Evolutionary conservation across 2,329 filamentous ascomycete genomes (phyloP).

Genomic region (Ophiostoma pallidulum): DNA sequence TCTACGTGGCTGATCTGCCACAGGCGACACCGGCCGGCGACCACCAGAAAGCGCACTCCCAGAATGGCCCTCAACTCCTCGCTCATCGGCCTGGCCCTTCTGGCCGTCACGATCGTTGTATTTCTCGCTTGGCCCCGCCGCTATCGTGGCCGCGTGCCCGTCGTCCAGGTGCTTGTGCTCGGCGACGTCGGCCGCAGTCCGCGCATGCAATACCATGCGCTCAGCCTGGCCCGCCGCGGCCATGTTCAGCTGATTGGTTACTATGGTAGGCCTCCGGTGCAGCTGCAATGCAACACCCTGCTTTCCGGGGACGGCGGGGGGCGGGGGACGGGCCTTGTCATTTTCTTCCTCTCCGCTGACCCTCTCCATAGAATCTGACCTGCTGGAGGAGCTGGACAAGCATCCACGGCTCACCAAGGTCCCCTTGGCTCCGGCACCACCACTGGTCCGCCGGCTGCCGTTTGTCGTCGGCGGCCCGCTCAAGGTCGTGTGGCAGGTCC

Average conservation of each 20-base stretch:
- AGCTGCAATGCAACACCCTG: no score
- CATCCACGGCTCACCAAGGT: constrained; percentile 62
- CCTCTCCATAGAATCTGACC: constrained; percentile 57
- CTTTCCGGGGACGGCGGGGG: no score
- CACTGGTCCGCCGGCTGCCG: constrained; percentile 56
- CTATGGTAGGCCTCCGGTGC: constrained; percentile 43
- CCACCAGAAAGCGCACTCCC: no score
- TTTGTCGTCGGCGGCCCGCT: constrained; percentile 72
- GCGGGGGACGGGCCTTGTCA: no score
- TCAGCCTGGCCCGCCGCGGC: constrained; percentile 79
- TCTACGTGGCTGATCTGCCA: no score
- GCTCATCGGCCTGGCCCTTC: constrained; percentile 11
- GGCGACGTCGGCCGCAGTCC: constrained; percentile 94
- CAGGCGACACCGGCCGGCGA: no score
- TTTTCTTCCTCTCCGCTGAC: constrained; percentile 6
- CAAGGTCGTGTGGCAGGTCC: constrained; percentile 79
- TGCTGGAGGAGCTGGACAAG: constrained; percentile 66
- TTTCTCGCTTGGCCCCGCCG: constrained; percentile 12
- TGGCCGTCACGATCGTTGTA: constrained; percentile 5
- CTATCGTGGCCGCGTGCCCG: constrained; percentile 15
- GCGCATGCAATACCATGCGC: constrained; percentile 96
- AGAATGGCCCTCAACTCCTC: constrained; percentile 14
- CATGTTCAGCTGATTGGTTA: constrained; percentile 83
- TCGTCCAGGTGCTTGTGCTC: constrained; percentile 76
- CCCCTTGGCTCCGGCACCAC: constrained; percentile 58